Evolutionary conservation across 1,139 yeast genomes (phyloP), one percentile per base, ranked within the genome.

Genomic region (Hyphopichia buzzinii): DNA sequence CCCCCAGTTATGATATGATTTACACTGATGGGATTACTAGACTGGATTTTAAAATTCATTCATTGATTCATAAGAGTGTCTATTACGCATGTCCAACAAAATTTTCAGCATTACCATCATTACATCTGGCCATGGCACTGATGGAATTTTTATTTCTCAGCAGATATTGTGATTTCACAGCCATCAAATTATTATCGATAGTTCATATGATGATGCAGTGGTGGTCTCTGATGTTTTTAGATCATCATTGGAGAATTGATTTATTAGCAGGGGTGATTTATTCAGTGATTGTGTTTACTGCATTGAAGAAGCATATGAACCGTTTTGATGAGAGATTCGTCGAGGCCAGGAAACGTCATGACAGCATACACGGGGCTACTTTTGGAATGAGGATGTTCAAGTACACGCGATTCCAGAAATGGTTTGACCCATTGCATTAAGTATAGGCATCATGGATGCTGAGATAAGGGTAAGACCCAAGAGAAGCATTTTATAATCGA

Each of bases 141-240:
- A 37, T 44, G 34, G 35, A 39, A 1, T 47, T 50, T 29, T 42
- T 47, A 17, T 49, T 47, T 27, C 43, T 45, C 12, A 36, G 44
- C 21, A 43, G 46, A 28, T 49, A 49, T 27, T 41, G 47, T 11
- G 29, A 41, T 11, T 43, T 40, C 39, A 31, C 25, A 5, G 15
- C 35, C 8, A 19, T 44, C 33, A 47, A 46, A 31, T 8, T 46
- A 3, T 14, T 39, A 14, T 37, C 46, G 3, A 28, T 46, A 13
- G 28, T 34, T 14, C 42, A 44, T 29, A 36, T 46, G 4, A 29
- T 41, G 8, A 41, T 42, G n/a, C 52, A 48, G 31, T 50, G 52
- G 52, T 48, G 51, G 54, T 36, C 53, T 3, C 43, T 48, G 4
- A 31, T 48, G 12, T 50, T 47, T 29, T 42, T 48, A 28, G 49